Evolutionary conservation across 2,329 filamentous ascomycete genomes (phyloP).

Genomic region (Teratosphaeria zuluensis): DNA sequence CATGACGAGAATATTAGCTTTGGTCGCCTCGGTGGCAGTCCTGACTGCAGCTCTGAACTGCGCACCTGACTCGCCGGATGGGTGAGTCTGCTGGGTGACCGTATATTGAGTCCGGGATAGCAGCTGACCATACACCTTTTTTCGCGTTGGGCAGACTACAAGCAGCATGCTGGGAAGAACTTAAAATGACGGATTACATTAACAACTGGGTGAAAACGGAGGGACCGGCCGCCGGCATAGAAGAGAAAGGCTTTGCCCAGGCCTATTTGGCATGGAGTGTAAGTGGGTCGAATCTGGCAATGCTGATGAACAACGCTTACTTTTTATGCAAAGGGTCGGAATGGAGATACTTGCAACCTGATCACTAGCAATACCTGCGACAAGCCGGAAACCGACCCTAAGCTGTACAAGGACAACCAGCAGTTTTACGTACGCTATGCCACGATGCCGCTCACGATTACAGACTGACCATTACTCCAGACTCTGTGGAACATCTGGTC

Average conservation of each 20-base stretch:
- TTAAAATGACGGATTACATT: background rate
- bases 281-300: background rate
- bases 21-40: too few species aligned
- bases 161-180: background rate
- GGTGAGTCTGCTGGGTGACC: background rate
- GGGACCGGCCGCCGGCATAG: background rate
- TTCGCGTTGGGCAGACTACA: background rate
- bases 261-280: background rate
- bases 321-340: background rate
- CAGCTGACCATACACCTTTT: background rate
- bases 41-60: background rate
- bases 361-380: background rate
- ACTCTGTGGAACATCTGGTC: background rate
- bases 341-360: background rate
- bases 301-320: background rate
- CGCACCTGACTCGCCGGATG: background rate
- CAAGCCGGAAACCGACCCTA: background rate
- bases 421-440: background rate
- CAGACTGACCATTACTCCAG: background rate
- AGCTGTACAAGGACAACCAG: background rate
- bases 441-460: background rate
- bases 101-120: background rate
- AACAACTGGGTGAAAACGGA: background rate
- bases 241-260: background rate
- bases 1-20: too few species aligned